phyloP scores from a whole-genome alignment of 768 basidiomycete genomes.

The Coprinopsis marcescibilis region DNA sequence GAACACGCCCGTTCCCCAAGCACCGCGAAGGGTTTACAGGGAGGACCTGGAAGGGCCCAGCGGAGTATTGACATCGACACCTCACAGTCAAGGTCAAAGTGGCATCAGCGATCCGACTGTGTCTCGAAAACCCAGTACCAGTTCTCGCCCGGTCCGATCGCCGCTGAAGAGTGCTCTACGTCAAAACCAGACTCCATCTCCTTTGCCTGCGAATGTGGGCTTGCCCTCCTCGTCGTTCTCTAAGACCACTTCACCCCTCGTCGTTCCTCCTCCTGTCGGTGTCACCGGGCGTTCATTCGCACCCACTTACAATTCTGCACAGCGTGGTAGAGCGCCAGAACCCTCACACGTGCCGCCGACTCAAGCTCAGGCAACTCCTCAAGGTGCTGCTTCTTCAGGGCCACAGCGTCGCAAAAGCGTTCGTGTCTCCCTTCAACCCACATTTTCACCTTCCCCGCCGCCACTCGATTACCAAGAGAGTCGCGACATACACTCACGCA shows the following conservation, averaged over 20 bases:
- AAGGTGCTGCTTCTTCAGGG: background rate
- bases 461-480: constrained; percentile 49
- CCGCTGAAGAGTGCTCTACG: constrained; percentile 63
- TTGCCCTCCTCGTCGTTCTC: background rate
- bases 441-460: constrained; percentile 68
- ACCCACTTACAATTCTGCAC: background rate
- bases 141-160: constrained; percentile 30
- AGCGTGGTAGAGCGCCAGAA: no score
- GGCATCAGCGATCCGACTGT: background rate
- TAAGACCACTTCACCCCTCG: background rate
- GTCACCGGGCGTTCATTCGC: background rate
- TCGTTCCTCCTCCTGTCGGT: background rate
- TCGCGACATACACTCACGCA: constrained; percentile 22
- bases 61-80: background rate
- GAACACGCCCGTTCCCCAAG: constrained; percentile 1
- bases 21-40: constrained; percentile 7
- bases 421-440: constrained; percentile 70
- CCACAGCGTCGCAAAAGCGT: constrained; percentile 61
- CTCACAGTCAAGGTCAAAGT: background rate
- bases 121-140: background rate
- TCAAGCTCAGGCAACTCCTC: background rate
- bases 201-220: constrained; percentile 18
- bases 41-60: constrained; percentile 4
- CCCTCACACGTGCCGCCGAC: constrained; percentile 1
- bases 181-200: constrained; percentile 45